These are phyloP conservation scores for Curvularia verruculosa DNA, from an alignment of 2,329 filamentous ascomycete species.

Conservation along the genomic window DNA sequence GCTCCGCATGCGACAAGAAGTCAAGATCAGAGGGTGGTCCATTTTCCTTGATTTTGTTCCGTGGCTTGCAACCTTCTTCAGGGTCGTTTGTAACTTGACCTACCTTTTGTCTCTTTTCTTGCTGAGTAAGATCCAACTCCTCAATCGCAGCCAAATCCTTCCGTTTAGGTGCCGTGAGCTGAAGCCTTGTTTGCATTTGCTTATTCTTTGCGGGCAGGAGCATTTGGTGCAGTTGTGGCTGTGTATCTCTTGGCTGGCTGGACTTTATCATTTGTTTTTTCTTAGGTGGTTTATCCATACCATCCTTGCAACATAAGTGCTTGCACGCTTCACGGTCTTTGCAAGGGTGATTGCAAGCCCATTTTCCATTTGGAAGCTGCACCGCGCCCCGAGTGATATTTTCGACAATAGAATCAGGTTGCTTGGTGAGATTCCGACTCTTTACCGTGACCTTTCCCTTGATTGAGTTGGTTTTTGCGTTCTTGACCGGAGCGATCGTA, in stretches of 20 bases:
- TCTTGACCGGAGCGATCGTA: constrained; percentile 27
- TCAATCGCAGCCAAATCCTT: constrained; percentile 33
- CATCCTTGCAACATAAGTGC: constrained; percentile 75
- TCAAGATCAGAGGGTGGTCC: constrained; percentile 27
- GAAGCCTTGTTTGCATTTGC: constrained; percentile 38
- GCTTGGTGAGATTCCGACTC: background rate
- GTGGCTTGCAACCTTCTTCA: constrained; percentile 31
- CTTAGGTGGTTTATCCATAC: constrained; percentile 68
- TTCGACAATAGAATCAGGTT: constrained; percentile 10
- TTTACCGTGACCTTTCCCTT: constrained; percentile 12
- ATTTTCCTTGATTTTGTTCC: constrained; percentile 32
- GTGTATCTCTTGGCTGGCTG: constrained; percentile 11
- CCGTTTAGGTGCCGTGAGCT: constrained; percentile 35
- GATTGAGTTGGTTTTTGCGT: constrained; percentile 23
- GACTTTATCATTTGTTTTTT: constrained; percentile 43
- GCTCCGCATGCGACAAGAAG: constrained; percentile 37
- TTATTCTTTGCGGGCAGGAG: constrained; percentile 11
- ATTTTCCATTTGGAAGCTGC: constrained; percentile 71
- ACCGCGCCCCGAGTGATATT: constrained; percentile 49
- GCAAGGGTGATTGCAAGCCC: constrained; percentile 75
- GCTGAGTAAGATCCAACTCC: constrained; percentile 41
- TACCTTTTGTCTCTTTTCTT: constrained; percentile 36
- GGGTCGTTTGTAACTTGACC: constrained; percentile 24
- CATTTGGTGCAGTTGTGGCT: constrained; percentile 6
- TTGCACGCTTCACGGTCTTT: constrained; percentile 68